A percentile compares a stretch with the other conserved stretches of the same genome.
phyloP scores from a whole-genome alignment of 441 rosid species.

The Mallotus repandus region DNA sequence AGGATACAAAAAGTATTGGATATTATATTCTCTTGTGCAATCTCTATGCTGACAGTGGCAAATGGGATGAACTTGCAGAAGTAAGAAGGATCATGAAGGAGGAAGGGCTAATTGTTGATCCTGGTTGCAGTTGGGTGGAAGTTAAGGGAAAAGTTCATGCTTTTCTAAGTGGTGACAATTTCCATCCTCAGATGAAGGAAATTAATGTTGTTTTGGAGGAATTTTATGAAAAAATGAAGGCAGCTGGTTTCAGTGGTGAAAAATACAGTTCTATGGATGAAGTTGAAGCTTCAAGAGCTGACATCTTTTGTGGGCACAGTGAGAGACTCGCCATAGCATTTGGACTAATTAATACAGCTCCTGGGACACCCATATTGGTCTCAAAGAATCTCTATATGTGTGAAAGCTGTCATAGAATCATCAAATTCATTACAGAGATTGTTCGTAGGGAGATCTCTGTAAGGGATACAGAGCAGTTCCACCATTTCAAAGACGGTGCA shows the following conservation, averaged over 20 bases:
- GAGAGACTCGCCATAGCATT: conserved; percentile 81
- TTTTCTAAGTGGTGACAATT: conserved; percentile 70
- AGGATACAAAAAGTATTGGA: conserved; percentile 54
- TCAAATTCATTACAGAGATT: conserved; percentile 75
- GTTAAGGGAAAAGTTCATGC: conserved; percentile 87
- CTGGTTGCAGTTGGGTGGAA: conserved; percentile 98
- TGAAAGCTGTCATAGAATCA: conserved; percentile 61
- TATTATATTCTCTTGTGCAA: conserved; percentile 71
- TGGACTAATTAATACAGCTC: conserved; percentile 72
- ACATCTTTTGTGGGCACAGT: conserved; percentile 90
- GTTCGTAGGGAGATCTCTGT: conserved; percentile 86
- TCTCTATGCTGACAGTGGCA: conserved; percentile 63
- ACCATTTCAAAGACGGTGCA: conserved; percentile 78
- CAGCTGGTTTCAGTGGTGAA: conserved; percentile 34
- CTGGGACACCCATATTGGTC: conserved; percentile 88
- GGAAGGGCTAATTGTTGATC: conserved; percentile 69
- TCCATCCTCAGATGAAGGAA: conserved; percentile 68
- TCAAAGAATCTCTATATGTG: conserved; percentile 91
- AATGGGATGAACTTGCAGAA: conserved; percentile 76
- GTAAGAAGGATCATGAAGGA: conserved; percentile 73
- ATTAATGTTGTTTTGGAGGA: conserved; percentile 63
- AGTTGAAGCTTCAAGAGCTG: conserved; percentile 59
- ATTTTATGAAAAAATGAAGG: conserved; percentile 69
- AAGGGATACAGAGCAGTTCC: conserved; percentile 78
- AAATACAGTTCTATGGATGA: conserved; percentile 38